Evolutionary conservation across 2,329 filamentous ascomycete genomes (phyloP).

Genomic region (Colletotrichum sp.): DNA sequence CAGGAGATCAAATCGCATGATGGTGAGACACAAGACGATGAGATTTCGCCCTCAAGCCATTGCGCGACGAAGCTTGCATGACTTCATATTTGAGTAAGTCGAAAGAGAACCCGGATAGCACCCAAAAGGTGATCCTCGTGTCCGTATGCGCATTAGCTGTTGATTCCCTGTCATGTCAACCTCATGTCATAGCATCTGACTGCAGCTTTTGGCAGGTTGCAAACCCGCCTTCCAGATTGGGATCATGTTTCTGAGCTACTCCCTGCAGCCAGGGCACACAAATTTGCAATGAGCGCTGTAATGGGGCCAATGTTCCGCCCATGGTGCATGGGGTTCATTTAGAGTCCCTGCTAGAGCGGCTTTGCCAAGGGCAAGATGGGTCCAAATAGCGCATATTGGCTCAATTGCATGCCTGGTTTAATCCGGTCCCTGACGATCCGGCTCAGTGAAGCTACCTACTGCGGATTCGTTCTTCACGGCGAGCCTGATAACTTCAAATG

Average conservation of each 20-base stretch:
- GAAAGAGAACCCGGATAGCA: constrained; percentile 1
- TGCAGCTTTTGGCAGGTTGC: background rate
- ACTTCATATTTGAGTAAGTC: background rate
- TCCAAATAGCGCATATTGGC: background rate
- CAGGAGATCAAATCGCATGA: background rate
- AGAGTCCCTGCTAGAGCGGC: background rate
- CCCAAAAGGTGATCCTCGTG: background rate
- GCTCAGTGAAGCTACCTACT: background rate
- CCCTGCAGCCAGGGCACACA: background rate
- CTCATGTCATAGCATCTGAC: background rate
- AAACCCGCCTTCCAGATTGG: background rate
- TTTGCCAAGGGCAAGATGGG: background rate
- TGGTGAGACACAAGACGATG: background rate
- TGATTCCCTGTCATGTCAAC: background rate
- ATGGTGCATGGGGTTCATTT: background rate
- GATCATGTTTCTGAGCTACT: background rate
- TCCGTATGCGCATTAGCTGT: background rate
- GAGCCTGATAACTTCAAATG: background rate
- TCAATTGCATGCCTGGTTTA: background rate
- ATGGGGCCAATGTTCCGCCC: background rate
- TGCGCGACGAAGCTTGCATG: background rate
- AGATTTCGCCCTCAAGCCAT: background rate
- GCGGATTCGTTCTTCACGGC: background rate
- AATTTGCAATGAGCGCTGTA: background rate
- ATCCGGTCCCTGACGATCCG: background rate